phyloP scores from a whole-genome alignment of 2,329 filamentous ascomycete genomes.

The Teratosphaeria destructans region DNA sequence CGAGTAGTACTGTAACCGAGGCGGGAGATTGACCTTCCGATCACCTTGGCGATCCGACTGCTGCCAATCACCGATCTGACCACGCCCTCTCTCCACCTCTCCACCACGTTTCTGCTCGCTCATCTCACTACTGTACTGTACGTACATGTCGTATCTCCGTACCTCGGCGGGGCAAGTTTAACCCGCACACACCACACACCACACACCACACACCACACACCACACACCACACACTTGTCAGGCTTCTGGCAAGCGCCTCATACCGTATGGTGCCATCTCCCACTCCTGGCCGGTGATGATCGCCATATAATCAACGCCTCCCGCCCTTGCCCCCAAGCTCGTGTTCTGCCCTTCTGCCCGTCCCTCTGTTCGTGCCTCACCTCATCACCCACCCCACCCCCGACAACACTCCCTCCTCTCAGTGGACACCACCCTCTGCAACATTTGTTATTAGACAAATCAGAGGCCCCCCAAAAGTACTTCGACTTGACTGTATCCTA shows the following conservation, averaged over 20 bases:
- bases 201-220: no score
- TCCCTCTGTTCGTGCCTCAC: neutral
- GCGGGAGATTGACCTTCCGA: neutral
- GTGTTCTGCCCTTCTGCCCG: neutral
- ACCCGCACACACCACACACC: neutral
- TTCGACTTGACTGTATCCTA: neutral
- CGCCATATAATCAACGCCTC: neutral
- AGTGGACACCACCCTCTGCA: conserved; percentile 2
- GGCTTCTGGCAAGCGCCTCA: neutral
- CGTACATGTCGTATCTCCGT: neutral
- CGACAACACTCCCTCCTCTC: neutral
- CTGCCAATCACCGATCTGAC: neutral
- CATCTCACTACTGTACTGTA: no score
- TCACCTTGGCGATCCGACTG: neutral
- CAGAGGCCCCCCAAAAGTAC: conserved; percentile 1
- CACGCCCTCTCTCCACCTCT: neutral
- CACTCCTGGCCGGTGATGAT: neutral
- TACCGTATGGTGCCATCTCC: neutral
- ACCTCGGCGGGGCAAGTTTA: neutral
- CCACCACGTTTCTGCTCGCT: neutral
- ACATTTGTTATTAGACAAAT: conserved; percentile 23
- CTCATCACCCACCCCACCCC: neutral
- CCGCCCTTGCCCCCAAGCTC: neutral
- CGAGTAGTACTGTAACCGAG: neutral
- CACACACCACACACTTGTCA: neutral